These are phyloP conservation scores for Collybia mongolica DNA, from an alignment of 768 basidiomycete species.

Conservation along the genomic window DNA sequence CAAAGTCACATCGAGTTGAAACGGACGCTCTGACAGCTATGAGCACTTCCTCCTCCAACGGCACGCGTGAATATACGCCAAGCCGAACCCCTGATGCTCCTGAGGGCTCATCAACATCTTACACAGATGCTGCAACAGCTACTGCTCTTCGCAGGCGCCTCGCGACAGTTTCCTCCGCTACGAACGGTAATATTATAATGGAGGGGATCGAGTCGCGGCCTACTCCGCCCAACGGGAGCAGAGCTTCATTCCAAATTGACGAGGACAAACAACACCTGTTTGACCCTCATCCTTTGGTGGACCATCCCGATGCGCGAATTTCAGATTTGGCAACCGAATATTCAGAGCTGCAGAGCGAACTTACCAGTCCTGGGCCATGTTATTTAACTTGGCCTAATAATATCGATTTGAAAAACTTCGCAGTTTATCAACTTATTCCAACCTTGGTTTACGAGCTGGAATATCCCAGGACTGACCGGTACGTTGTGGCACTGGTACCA, in stretches of 20 bases:
- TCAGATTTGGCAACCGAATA: conserved; percentile 73
- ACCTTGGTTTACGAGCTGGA: conserved; percentile 96
- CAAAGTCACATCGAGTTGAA: conserved; percentile 42
- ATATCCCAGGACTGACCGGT: conserved; percentile 89
- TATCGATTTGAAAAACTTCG: conserved; percentile 78
- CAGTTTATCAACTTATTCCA: conserved; percentile 83
- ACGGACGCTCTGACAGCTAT: conserved; percentile 25
- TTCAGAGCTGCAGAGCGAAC: conserved; percentile 72
- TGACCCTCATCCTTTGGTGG: conserved; percentile 45
- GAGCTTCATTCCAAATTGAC: conserved; percentile 8
- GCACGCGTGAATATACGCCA: conserved; percentile 28
- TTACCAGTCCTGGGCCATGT: conserved; percentile 68
- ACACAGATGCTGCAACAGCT: conserved; percentile 52
- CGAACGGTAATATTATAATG: conserved; percentile 13
- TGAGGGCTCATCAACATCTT: conserved; percentile 48
- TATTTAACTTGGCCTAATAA: conserved; percentile 82
- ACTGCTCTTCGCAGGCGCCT: conserved; percentile 59
- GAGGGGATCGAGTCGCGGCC: too few relatives aligned
- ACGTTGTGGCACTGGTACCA: conserved; percentile 13
- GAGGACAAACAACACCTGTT: conserved; percentile 13
- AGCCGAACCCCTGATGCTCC: conserved; percentile 42
- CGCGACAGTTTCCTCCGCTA: conserved; percentile 32
- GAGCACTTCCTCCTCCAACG: conserved; percentile 19
- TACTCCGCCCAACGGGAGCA: neutral
- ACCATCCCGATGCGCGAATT: conserved; percentile 68